Percentiles rank a stretch among this genome's conserved stretches.
phyloP scores from a whole-genome alignment of 2,329 filamentous ascomycete genomes.

The Hypoxylon sp. region DNA sequence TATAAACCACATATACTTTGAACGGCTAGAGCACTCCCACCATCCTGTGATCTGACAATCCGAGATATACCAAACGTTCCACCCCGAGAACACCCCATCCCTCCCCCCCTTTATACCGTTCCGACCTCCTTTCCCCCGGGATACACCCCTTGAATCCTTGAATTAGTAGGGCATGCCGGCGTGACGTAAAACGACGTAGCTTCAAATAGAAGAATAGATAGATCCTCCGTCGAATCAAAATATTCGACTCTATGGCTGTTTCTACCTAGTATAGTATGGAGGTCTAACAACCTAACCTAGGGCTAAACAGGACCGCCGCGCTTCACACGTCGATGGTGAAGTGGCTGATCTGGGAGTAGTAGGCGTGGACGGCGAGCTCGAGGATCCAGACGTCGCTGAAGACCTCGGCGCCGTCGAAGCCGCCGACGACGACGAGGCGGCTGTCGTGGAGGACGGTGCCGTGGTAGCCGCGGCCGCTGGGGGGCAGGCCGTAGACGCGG shows the following conservation, averaged over 20 bases:
- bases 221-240: background rate
- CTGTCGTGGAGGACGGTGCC: constrained; percentile 71
- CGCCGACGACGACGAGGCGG: constrained; percentile 69
- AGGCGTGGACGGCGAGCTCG: constrained; percentile 73
- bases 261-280: background rate
- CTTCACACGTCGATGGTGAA: constrained; percentile 71
- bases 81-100: background rate
- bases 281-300: no score
- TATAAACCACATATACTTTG: constrained; percentile 18
- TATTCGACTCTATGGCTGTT: background rate
- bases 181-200: background rate
- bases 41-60: constrained; percentile 13
- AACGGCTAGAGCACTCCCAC: background rate
- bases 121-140: background rate
- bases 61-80: constrained; percentile 9
- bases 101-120: constrained; percentile 3
- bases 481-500: constrained; percentile 68
- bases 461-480: constrained; percentile 71
- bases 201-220: background rate
- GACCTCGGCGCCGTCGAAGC: constrained; percentile 72
- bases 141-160: constrained; percentile 5
- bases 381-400: constrained; percentile 73
- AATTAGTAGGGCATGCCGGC: background rate
- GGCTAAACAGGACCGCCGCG: background rate
- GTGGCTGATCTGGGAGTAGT: constrained; percentile 77